Evolutionary conservation across 2,329 filamentous ascomycete species (phyloP).

Genomic region (Alternaria sp.): DNA sequence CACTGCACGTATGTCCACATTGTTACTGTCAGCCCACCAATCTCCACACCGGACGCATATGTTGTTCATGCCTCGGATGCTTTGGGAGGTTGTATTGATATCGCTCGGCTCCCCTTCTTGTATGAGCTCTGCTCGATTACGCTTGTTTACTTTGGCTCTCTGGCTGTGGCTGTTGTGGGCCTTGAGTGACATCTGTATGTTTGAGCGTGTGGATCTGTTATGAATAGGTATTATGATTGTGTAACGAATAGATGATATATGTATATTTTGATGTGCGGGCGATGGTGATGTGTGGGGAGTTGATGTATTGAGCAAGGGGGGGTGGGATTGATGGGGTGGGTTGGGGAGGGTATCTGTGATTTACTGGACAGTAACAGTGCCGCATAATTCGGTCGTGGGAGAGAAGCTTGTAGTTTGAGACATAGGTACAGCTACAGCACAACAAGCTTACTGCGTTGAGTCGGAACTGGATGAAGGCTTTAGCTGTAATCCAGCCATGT

Average conservation of each 20-base stretch:
- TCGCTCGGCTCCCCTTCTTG: neutral
- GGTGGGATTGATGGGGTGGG: neutral
- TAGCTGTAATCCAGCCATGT: no score
- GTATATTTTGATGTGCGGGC: neutral
- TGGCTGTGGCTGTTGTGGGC: neutral
- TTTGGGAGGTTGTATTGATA: neutral
- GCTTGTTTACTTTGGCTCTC: neutral
- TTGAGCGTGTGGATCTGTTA: neutral
- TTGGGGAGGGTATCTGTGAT: no score
- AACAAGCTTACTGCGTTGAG: no score
- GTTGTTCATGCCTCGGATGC: neutral
- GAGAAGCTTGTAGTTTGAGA: no score
- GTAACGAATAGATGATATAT: slow-evolving; percentile 9
- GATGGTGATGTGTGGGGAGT: neutral
- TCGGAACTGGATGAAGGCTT: no score
- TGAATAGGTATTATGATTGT: slow-evolving; percentile 5
- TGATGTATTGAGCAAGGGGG: no score
- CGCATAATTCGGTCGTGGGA: no score
- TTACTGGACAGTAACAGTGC: no score
- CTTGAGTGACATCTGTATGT: neutral
- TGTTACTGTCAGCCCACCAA: slow-evolving; percentile 1
- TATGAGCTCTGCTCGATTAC: neutral
- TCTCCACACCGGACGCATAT: neutral
- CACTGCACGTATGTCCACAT: slow-evolving; percentile 4
- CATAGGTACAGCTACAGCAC: no score